Base-by-base conservation (phyloP, 116 monocot species). In the Zostera marina region DNA sequence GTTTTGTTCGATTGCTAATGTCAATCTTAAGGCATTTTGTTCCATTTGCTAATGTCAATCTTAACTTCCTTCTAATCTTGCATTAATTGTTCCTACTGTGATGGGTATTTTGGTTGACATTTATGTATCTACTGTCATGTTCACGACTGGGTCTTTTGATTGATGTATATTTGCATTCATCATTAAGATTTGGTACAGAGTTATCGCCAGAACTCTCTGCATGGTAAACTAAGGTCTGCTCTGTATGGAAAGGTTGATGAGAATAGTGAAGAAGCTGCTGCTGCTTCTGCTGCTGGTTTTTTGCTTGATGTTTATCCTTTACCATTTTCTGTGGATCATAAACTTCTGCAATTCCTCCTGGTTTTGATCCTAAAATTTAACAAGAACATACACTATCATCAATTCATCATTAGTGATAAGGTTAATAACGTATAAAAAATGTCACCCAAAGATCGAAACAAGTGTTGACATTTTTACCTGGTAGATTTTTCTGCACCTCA, bases 261-360 rank as follows among this genome's bases (percentile, higher is more conserved):
- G 69, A 67, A 43, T 53, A 56, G 24, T 63, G 53, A 16, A 75
- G 43, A 7, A 72, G 70, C 58, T 61, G 56, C 51, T 63, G 53
- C 16, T 44, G 22, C 40, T 59, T 60, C 22, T 61, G 42, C 44
- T 54, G 59, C 20, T 44, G 54, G 10, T 26, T 65, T 47, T 76
- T n/a, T n/a, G n/a, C n/a, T n/a, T n/a, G n/a, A n/a, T n/a, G n/a
- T n/a, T n/a, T 25, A 63, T 83, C 79, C 67, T 77, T 73, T 13
- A 82, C 71, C 41, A 76, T 65, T 61, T 78, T 66, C 39, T 81
- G 70, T n/a, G 81, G 75, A 66, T 85, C 88, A 46, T 75, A 88
- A 14, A 70, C 44, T n/a, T 93, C 87, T 64, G 77, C 83, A 2
- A 74, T 23, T 39, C 57, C 56, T 11, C 69, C 65, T 55, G 78